These are phyloP conservation scores for Ophiostoma triangulosporum DNA, from an alignment of 2,329 filamentous ascomycete genomes.

Conservation along the genomic window DNA sequence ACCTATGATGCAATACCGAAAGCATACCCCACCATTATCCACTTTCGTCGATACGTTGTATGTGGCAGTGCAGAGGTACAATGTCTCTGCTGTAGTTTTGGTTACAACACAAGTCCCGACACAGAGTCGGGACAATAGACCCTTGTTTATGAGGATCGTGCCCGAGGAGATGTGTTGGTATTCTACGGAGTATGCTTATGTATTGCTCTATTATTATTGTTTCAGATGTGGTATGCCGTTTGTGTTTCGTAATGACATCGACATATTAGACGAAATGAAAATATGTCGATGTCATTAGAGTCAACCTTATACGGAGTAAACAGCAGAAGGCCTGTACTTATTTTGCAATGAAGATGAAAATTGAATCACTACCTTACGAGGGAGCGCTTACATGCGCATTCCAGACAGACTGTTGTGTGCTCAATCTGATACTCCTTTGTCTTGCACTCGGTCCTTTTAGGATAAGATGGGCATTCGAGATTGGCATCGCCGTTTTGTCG, in stretches of 20 bases:
- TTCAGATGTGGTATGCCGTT: no score
- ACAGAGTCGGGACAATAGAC: background rate
- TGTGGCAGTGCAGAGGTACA: background rate
- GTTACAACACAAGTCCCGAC: background rate
- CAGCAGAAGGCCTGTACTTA: no score
- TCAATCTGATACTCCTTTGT: background rate
- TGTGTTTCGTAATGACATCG: no score
- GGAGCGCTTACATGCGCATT: no score
- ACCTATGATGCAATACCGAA: slow-evolving; percentile 2
- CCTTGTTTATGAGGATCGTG: background rate
- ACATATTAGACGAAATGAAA: no score
- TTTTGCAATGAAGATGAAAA: no score
- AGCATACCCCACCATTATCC: background rate
- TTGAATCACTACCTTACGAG: no score
- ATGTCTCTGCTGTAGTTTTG: background rate
- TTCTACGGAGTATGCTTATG: no score
- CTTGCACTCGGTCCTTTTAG: background rate
- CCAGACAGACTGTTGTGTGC: background rate
- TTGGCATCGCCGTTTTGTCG: background rate
- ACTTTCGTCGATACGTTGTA: background rate
- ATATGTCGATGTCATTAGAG: no score
- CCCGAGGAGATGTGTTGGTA: no score
- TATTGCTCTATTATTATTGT: no score
- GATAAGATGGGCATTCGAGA: background rate
- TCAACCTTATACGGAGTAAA: no score